phyloP scores from a whole-genome alignment of 352 stramenopile species.

The Globisporangium recalcitrans region DNA sequence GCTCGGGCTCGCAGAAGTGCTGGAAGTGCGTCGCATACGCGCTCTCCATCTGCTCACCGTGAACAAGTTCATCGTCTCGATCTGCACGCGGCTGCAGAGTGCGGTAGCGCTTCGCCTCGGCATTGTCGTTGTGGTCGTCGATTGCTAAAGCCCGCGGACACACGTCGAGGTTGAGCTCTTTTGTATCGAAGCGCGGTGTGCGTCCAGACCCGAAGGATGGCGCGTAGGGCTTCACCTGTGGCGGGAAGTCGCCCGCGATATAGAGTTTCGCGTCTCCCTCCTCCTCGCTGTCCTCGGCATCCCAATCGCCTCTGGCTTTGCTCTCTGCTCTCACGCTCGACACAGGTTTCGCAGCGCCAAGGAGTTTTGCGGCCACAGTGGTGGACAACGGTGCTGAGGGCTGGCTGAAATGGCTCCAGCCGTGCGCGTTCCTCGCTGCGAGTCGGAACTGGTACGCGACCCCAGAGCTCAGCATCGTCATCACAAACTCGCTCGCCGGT shows the following conservation, averaged over 20 bases:
- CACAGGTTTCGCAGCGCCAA: not conserved
- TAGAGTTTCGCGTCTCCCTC: constrained; percentile 16
- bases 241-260: constrained; percentile 30
- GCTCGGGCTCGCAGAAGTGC: constrained; percentile 54
- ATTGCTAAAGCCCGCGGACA: constrained; percentile 29
- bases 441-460: constrained; percentile 85
- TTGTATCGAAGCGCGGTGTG: constrained; percentile 58
- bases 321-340: not conserved
- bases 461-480: constrained; percentile 66
- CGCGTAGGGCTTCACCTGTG: constrained; percentile 44
- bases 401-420: constrained; percentile 66
- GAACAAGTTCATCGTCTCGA: constrained; percentile 45
- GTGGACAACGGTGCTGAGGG: constrained; percentile 58
- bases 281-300: not conserved
- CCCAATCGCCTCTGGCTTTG: not conserved
- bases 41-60: constrained; percentile 64
- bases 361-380: constrained; percentile 17
- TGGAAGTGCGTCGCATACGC: constrained; percentile 60
- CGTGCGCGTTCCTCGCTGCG: constrained; percentile 56
- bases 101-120: constrained; percentile 27
- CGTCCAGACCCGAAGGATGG: constrained; percentile 52
- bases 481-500: constrained; percentile 20
- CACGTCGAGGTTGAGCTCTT: constrained; percentile 29
- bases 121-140: not conserved
- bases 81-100: constrained; percentile 36